phyloP scores from a whole-genome alignment of 805 yeast genomes.

The Candida stauntonica region DNA sequence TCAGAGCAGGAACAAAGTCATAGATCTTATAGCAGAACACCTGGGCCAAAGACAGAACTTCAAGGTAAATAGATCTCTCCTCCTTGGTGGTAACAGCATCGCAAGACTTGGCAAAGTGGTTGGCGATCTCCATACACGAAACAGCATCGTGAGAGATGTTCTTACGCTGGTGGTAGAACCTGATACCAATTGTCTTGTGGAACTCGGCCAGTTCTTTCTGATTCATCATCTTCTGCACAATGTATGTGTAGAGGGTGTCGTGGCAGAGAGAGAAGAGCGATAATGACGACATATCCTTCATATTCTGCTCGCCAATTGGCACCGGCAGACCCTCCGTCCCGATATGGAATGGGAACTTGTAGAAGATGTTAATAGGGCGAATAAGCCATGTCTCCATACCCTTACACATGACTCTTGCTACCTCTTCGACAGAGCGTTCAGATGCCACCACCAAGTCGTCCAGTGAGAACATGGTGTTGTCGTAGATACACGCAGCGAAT shows the following conservation, averaged over 20 bases:
- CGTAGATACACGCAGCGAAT: constrained; percentile 40
- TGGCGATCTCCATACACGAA: constrained; percentile 17
- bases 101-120: constrained; percentile 17
- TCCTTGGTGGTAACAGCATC: constrained; percentile 17
- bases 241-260: constrained; percentile 33
- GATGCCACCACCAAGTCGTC: constrained; percentile 36
- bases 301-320: constrained; percentile 25
- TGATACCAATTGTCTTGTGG: constrained; percentile 40
- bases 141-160: constrained; percentile 4
- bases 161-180: constrained; percentile 25
- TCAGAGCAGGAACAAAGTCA: constrained; percentile 37
- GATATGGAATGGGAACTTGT: constrained; percentile 44
- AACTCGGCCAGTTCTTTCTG: constrained; percentile 28
- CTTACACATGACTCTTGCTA: constrained; percentile 30
- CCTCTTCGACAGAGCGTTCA: constrained; percentile 30
- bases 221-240: constrained; percentile 27
- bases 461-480: constrained; percentile 32
- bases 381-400: constrained; percentile 33
- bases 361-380: constrained; percentile 37
- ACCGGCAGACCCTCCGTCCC: constrained; percentile 23
- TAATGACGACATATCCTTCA: constrained; percentile 33
- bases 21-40: constrained; percentile 39
- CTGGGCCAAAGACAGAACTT: constrained; percentile 41
- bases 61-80: constrained; percentile 35
- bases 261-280: constrained; percentile 39